These are phyloP conservation scores for Monosporozyma servazzii DNA, from an alignment of 805 yeast genomes.

Conservation along the genomic window DNA sequence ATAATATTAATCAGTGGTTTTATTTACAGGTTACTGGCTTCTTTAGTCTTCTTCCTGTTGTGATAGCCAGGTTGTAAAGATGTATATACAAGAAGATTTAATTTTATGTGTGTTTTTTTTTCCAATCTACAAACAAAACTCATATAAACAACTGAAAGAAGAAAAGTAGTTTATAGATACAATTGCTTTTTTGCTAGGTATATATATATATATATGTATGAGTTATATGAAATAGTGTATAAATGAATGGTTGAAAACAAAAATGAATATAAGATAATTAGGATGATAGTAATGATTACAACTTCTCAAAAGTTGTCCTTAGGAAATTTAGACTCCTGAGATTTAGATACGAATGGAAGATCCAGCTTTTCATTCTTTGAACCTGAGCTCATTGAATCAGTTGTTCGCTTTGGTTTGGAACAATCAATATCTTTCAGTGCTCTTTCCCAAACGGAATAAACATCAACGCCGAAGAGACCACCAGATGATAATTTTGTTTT, in stretches of 20 bases:
- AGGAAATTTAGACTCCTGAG: neutral
- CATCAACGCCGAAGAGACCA: conserved; percentile 30
- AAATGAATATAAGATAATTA: conserved; percentile 1
- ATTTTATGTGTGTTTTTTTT: neutral
- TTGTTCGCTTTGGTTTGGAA: neutral
- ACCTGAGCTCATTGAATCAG: neutral
- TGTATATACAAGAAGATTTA: neutral
- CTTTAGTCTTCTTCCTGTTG: neutral
- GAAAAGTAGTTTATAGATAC: neutral
- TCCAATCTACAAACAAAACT: neutral
- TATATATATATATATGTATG: neutral
- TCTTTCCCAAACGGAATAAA: conserved; percentile 29
- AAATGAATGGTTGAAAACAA: neutral
- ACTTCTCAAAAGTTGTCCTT: conserved; percentile 1
- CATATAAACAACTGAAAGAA: neutral
- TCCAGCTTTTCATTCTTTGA: conserved; percentile 7
- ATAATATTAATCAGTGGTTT: neutral
- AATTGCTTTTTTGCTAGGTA: neutral
- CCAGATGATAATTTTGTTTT: conserved; percentile 22
- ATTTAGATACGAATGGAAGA: conserved; percentile 7
- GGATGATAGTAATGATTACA: neutral
- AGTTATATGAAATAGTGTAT: neutral
- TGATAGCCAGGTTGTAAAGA: neutral
- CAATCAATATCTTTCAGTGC: conserved; percentile 15
- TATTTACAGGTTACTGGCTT: neutral